phyloP scores from a whole-genome alignment of 768 basidiomycete genomes.

The Tylopilus cervinicoccineus region DNA sequence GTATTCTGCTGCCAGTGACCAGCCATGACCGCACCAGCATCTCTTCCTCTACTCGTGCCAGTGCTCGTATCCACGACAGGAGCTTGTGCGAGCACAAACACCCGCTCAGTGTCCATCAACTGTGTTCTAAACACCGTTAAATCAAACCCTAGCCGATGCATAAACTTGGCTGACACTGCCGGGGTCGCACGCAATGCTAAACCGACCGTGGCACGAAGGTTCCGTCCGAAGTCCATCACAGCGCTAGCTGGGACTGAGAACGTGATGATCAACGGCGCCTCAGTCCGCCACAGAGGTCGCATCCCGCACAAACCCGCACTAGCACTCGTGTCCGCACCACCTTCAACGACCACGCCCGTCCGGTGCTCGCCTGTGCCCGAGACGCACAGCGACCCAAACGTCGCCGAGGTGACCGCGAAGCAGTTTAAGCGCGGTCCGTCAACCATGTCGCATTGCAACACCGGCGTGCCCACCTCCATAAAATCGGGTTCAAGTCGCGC shows the following conservation, averaged over 20 bases:
- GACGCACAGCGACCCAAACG: conserved; percentile 18
- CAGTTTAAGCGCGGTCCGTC: conserved; percentile 2
- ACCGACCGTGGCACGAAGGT: conserved; percentile 10
- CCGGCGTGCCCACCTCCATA: conserved; percentile 3
- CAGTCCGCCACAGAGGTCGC: conserved; percentile 12
- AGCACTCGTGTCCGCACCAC: neutral
- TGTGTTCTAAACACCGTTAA: conserved; percentile 18
- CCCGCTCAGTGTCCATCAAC: conserved; percentile 8
- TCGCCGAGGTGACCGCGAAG: conserved; percentile 20
- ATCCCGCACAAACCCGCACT: neutral
- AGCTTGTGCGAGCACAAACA: conserved; percentile 17
- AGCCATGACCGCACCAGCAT: too few relatives aligned
- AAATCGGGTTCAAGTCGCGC: conserved; percentile 9
- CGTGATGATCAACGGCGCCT: conserved; percentile 18
- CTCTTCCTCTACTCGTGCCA: neutral
- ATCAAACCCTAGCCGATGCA: conserved; percentile 5
- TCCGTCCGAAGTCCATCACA: conserved; percentile 11
- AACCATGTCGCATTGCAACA: conserved; percentile 21
- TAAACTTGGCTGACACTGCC: conserved; percentile 6
- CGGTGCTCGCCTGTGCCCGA: conserved; percentile 19
- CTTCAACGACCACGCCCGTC: conserved; percentile 8
- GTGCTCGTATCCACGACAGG: conserved; percentile 9
- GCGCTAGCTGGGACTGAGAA: conserved; percentile 13
- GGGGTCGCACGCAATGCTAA: conserved; percentile 14
- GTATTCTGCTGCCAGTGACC: conserved; percentile 4